Evolutionary conservation across 179 eudicot genomes (phyloP).

Genomic region (Nepenthes alata): DNA sequence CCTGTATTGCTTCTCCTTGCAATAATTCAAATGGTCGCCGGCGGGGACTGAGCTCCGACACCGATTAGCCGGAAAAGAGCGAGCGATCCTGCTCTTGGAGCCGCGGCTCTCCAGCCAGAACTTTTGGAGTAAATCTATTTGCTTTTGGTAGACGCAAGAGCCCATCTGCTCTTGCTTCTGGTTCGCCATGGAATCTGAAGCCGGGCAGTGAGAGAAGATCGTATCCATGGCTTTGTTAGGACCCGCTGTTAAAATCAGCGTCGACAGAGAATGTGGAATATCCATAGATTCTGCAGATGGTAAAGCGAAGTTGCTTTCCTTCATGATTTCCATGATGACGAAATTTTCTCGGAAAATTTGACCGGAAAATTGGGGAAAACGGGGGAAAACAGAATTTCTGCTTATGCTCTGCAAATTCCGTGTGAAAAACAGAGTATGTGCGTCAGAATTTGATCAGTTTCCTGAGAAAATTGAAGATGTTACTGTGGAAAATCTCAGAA

Average conservation of each 20-base stretch:
- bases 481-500: too few species aligned
- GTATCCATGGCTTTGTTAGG: constrained; percentile 61
- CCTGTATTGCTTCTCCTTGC: constrained; percentile 64
- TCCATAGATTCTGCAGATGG: constrained; percentile 11
- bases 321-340: constrained; percentile 21
- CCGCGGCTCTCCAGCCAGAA: constrained; percentile 27
- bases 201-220: constrained; percentile 41
- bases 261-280: constrained; percentile 49
- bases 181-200: constrained; percentile 15
- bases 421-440: constrained; percentile 13
- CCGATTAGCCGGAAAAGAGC: constrained; percentile 6
- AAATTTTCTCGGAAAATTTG: background rate
- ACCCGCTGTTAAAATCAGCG: constrained; percentile 44
- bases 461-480: background rate
- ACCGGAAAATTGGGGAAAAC: constrained; percentile 3
- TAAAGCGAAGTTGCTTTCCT: constrained; percentile 24
- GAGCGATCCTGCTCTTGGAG: constrained; percentile 11
- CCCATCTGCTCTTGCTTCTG: constrained; percentile 42
- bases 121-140: constrained; percentile 58
- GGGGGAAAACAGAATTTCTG: constrained; percentile 9
- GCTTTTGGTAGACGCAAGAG: constrained; percentile 61
- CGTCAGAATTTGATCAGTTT: constrained; percentile 19
- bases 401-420: background rate
- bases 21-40: constrained; percentile 8
- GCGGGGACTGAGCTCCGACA: constrained; percentile 6